Percentiles rank a stretch among this genome's conserved stretches.
These are phyloP conservation scores for Melaleuca quinquenervia DNA, from an alignment of 345 rosid genomes.

Conservation along the genomic window DNA sequence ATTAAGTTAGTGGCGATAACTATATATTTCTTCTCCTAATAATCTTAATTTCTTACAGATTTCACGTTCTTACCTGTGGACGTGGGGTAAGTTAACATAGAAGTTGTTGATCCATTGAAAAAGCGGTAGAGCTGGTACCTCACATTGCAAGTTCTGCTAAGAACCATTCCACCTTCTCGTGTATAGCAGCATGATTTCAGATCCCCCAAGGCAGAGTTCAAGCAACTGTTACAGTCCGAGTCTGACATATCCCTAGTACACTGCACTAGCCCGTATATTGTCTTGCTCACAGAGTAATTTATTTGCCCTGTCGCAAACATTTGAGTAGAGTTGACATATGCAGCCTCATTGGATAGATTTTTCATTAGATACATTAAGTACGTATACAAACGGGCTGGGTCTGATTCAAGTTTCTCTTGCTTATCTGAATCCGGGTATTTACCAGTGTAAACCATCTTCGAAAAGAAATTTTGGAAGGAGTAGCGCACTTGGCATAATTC, in stretches of 20 bases:
- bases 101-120: conserved; percentile 13
- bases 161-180: conserved; percentile 14
- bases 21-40: not conserved
- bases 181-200: conserved; percentile 4
- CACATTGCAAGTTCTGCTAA: conserved; percentile 20
- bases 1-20: not conserved
- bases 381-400: conserved; percentile 1
- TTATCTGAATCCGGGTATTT: conserved; percentile 6
- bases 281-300: not conserved
- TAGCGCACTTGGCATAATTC: conserved; percentile 27
- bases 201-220: conserved; percentile 8
- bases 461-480: conserved; percentile 5
- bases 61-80: conserved; percentile 4
- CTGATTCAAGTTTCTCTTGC: not conserved
- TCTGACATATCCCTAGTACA: conserved; percentile 20
- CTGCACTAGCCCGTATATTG: conserved; percentile 22
- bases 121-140: conserved; percentile 19
- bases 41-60: not conserved
- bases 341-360: conserved; percentile 6
- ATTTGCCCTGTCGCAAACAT: conserved; percentile 21
- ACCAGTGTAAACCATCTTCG: conserved; percentile 9
- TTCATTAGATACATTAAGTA: conserved; percentile 6
- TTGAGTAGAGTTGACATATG: not conserved
- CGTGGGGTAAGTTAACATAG: not conserved
- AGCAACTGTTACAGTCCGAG: conserved; percentile 6